A percentile compares a stretch with the other conserved stretches of the same genome.
Evolutionary conservation across 805 yeast species (phyloP).

Genomic region (Debaryomyces hansenii): DNA sequence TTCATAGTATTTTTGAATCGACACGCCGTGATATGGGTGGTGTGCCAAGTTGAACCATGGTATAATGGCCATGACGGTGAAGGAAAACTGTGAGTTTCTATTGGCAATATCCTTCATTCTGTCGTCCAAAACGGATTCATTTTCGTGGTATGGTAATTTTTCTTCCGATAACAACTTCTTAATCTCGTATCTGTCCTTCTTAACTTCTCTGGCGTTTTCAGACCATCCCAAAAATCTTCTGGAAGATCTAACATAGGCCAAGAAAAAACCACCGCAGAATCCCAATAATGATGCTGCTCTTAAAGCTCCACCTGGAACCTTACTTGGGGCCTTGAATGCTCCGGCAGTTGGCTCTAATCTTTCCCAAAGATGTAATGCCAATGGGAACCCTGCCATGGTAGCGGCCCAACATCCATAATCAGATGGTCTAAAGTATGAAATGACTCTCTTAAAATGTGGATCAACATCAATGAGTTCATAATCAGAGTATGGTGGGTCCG

Average conservation of each 20-base stretch:
- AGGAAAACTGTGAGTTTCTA: constrained; percentile 75
- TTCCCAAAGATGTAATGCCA: constrained; percentile 43
- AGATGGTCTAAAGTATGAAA: constrained; percentile 65
- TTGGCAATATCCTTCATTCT: constrained; percentile 74
- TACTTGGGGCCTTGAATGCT: constrained; percentile 44
- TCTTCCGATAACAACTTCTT: constrained; percentile 66
- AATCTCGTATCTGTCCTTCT: constrained; percentile 70
- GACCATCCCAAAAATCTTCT: constrained; percentile 76
- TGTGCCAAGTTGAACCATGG: constrained; percentile 83
- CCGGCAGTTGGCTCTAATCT: constrained; percentile 43
- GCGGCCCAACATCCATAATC: constrained; percentile 57
- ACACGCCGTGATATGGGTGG: constrained; percentile 83
- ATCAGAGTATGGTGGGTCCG: constrained; percentile 35
- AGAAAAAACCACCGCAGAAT: constrained; percentile 67
- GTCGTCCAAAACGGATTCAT: constrained; percentile 54
- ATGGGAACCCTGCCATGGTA: constrained; percentile 42
- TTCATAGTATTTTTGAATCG: constrained; percentile 58
- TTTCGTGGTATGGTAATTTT: constrained; percentile 64
- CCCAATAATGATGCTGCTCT: constrained; percentile 67
- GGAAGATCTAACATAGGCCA: constrained; percentile 66
- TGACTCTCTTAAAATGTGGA: constrained; percentile 73
- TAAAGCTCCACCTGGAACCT: constrained; percentile 54
- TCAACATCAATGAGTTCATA: constrained; percentile 68
- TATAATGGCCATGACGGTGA: constrained; percentile 54
- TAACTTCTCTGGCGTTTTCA: constrained; percentile 72